Evolutionary conservation across 1,284 basidiomycete species (phyloP).

Genomic region (Ganoderma lucidum): DNA sequence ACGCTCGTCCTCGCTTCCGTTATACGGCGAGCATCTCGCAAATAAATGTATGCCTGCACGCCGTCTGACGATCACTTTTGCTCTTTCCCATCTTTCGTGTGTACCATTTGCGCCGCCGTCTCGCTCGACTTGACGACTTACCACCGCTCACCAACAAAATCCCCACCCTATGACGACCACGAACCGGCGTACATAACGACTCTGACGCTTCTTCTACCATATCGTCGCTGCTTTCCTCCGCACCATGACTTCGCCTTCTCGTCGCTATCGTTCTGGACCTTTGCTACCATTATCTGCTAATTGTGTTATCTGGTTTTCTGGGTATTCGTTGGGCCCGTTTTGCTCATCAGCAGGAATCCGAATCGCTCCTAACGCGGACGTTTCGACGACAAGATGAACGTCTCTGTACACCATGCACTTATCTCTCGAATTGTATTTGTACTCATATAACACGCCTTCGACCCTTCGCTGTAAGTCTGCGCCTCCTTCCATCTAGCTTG

Average conservation of each 20-base stretch:
- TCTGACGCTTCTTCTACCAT: neutral
- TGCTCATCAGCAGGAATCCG: neutral
- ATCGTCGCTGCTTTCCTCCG: neutral
- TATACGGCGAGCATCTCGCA: slow-evolving; percentile 84
- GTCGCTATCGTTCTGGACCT: slow-evolving; percentile 14
- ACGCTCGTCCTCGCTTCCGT: slow-evolving; percentile 85
- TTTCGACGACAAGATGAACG: neutral
- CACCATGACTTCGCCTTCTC: neutral
- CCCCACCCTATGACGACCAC: neutral
- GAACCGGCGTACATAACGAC: slow-evolving; percentile 5
- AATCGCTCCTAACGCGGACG: neutral
- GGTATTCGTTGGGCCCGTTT: neutral
- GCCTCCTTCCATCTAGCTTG: too few species aligned
- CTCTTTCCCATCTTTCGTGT: neutral
- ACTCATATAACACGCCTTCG: neutral
- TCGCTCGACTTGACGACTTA: neutral
- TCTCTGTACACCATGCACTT: neutral
- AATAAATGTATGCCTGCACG: slow-evolving; percentile 51
- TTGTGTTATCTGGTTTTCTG: slow-evolving; percentile 3
- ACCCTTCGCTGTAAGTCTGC: neutral
- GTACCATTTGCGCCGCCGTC: neutral
- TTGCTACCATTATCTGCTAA: slow-evolving; percentile 23
- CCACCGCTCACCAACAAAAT: slow-evolving; percentile 4
- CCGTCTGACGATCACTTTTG: slow-evolving; percentile 19
- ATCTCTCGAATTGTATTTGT: neutral